A percentile compares a stretch with the other conserved stretches of the same genome.
Evolutionary conservation across 768 basidiomycete species (phyloP).

Genomic region (Clathrus columnatus): DNA sequence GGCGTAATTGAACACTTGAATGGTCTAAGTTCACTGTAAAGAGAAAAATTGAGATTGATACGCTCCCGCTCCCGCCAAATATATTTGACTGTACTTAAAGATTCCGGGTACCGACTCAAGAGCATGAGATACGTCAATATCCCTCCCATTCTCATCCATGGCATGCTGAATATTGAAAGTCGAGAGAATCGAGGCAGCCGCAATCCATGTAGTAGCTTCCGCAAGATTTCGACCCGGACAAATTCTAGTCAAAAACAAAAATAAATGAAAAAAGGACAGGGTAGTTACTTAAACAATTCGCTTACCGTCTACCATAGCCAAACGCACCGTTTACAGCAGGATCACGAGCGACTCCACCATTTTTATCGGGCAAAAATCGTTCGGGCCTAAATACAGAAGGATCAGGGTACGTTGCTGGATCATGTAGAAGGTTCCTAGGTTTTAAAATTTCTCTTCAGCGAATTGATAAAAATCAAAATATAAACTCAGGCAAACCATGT

Average conservation of each 20-base stretch:
- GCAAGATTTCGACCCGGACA: constrained; percentile 25
- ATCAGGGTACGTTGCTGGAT: constrained; percentile 18
- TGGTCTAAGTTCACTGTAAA: no score
- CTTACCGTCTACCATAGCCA: constrained; percentile 20
- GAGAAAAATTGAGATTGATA: no score
- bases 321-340: constrained; percentile 14
- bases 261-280: neutral
- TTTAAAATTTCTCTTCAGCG: neutral
- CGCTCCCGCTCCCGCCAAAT: no score
- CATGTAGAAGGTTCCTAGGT: constrained; percentile 13
- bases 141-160: constrained; percentile 24
- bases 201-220: constrained; percentile 28
- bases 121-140: constrained; percentile 20
- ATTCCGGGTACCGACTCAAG: neutral
- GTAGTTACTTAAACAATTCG: neutral
- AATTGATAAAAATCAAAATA: neutral
- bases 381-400: constrained; percentile 19
- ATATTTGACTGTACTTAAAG: no score
- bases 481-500: constrained; percentile 13
- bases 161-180: constrained; percentile 32
- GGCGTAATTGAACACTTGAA: no score
- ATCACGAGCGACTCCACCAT: constrained; percentile 8
- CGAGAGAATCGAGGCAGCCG: constrained; percentile 29
- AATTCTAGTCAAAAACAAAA: constrained; percentile 4
- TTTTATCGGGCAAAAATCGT: constrained; percentile 15